Conservation (phyloP, 371 early-diverging fungal species). For the Rhizopus arrhizus region DNA sequence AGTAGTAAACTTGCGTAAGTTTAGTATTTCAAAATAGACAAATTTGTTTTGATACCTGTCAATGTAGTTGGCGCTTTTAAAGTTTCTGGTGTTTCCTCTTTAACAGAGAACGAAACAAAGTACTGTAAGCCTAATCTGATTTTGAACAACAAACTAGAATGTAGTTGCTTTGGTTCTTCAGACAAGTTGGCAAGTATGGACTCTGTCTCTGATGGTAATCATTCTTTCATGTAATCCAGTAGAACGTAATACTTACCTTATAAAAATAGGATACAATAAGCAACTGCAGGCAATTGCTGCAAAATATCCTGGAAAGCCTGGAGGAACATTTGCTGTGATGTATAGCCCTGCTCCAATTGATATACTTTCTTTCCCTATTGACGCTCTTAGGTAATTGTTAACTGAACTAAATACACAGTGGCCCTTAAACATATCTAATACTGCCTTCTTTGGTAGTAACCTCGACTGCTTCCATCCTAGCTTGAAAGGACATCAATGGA, state of each 20-base stretch:
- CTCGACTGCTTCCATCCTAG: slow-evolving; percentile 27
- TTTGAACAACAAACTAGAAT: slow-evolving; percentile 19
- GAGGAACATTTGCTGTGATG: slow-evolving; percentile 29
- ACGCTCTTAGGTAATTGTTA: slow-evolving; percentile 25
- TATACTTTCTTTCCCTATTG: slow-evolving; percentile 22
- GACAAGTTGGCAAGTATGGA: slow-evolving; percentile 26
- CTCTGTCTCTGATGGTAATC: slow-evolving; percentile 21
- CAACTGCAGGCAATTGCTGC: slow-evolving; percentile 15
- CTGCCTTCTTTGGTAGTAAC: slow-evolving; percentile 4
- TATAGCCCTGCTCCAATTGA: slow-evolving; percentile 28
- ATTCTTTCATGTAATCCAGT: background rate
- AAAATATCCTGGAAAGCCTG: slow-evolving; percentile 15
- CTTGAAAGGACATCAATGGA: slow-evolving; percentile 25
- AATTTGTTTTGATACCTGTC: background rate
- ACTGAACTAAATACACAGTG: background rate
- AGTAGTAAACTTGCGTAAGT: slow-evolving; percentile 33
- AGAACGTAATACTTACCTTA: background rate
- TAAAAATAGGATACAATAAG: slow-evolving; percentile 11
- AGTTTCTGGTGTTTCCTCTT: slow-evolving; percentile 25
- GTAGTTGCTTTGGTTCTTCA: slow-evolving; percentile 20
- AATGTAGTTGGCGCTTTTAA: slow-evolving; percentile 28
- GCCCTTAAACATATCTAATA: background rate
- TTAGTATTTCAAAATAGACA: background rate
- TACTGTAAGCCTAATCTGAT: slow-evolving; percentile 23
- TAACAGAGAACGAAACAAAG: slow-evolving; percentile 14